These are phyloP conservation scores for Fusarium heterosporum DNA, from an alignment of 2,329 filamentous ascomycete species.

Conservation along the genomic window DNA sequence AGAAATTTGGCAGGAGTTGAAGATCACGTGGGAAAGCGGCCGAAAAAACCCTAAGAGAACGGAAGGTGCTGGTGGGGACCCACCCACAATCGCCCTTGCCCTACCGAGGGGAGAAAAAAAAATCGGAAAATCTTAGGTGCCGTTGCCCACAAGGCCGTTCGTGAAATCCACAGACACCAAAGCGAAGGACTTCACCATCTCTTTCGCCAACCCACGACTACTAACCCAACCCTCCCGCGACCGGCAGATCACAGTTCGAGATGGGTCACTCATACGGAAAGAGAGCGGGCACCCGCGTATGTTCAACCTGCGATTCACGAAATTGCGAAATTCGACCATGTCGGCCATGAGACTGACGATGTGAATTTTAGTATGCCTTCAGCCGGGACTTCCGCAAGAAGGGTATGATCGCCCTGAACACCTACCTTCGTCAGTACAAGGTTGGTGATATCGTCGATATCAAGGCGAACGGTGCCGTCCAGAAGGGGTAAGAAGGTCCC, in stretches of 20 bases:
- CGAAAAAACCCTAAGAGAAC: slow-evolving; percentile 51
- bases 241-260: slow-evolving; percentile 66
- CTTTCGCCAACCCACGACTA: slow-evolving; percentile 58
- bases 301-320: slow-evolving; percentile 53
- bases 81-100: slow-evolving; percentile 49
- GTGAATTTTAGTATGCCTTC: slow-evolving; percentile 79
- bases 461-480: slow-evolving; percentile 97
- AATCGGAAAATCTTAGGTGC: slow-evolving; percentile 53
- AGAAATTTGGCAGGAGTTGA: slow-evolving; percentile 46
- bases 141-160: slow-evolving; percentile 53
- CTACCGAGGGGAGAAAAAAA: slow-evolving; percentile 50
- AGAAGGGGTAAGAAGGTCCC: slow-evolving; percentile 82
- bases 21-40: slow-evolving; percentile 46
- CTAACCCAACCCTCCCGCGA: slow-evolving; percentile 54
- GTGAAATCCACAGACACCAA: slow-evolving; percentile 54
- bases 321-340: slow-evolving; percentile 30
- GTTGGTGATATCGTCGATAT: slow-evolving; percentile 99
- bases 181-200: slow-evolving; percentile 50
- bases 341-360: slow-evolving; percentile 49
- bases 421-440: slow-evolving; percentile 94
- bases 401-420: slow-evolving; percentile 92
- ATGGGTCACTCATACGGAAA: slow-evolving; percentile 92
- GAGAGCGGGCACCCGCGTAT: slow-evolving; percentile 84
- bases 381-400: slow-evolving; percentile 93
- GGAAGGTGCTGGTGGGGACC: slow-evolving; percentile 9